Evolutionary conservation across 768 basidiomycete species (phyloP).

Genomic region (Sutorius australiensis): DNA sequence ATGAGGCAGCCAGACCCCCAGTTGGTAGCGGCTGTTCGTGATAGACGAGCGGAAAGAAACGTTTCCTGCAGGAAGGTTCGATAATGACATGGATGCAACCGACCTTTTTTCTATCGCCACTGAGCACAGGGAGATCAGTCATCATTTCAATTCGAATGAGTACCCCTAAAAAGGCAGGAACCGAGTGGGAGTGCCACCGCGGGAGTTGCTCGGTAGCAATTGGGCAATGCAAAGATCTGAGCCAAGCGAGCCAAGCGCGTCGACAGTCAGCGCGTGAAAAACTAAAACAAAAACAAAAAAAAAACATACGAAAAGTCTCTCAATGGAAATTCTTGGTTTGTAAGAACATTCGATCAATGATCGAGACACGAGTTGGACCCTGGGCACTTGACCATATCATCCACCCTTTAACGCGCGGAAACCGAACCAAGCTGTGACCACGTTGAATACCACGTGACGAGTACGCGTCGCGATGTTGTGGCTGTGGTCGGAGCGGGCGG

Average conservation of each 20-base stretch:
- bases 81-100: conserved; percentile 21
- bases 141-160: conserved; percentile 24
- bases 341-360: conserved; percentile 21
- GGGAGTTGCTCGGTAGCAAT: neutral
- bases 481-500: conserved; percentile 31
- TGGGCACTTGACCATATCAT: conserved; percentile 11
- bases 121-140: conserved; percentile 24
- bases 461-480: conserved; percentile 27
- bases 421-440: conserved; percentile 5
- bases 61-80: conserved; percentile 26
- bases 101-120: conserved; percentile 33
- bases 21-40: conserved; percentile 30
- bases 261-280: neutral
- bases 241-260: conserved; percentile 4
- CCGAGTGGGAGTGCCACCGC: conserved; percentile 10
- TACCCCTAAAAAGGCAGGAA: conserved; percentile 27
- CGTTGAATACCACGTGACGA: conserved; percentile 21
- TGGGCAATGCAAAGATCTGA: conserved; percentile 6
- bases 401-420: neutral
- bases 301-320: neutral
- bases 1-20: conserved; percentile 34
- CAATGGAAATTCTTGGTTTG: conserved; percentile 13
- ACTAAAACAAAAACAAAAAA: too few species aligned
- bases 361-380: conserved; percentile 9
- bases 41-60: conserved; percentile 31